Evolutionary conservation across 2,329 filamentous ascomycete genomes (phyloP), one percentile per base, ranked within the genome.

Genomic region (Tolypocladium pustulatum): DNA sequence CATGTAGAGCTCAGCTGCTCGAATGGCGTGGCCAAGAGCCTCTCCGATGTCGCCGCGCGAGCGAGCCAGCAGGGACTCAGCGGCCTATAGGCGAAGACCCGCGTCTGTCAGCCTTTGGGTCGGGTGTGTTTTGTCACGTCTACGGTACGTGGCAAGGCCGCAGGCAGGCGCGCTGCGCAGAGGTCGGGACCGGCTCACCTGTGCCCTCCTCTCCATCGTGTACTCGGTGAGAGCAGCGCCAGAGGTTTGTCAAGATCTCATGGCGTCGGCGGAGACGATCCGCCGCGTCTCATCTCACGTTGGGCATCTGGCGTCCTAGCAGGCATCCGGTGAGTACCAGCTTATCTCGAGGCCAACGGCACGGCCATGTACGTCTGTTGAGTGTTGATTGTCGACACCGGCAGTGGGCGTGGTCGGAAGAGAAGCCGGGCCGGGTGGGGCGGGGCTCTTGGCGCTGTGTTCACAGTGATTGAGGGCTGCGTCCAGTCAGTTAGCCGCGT

Each of bases 1-100:
- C 85, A 97, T 90, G 65, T 94, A 92, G 56, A 88, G 76, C 69
- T 97, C 91, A 27, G 86, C 88, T 5, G 89, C 89, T 63, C 81
- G 77, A 67, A 96, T 90, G 55, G 90, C 87, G 70, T 89, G 82
- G 56, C 85, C 77, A 58, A 97, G 79, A 51, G 90, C 91, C 65
- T 86, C 84, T 59, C 69, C 66, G 61, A 8, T 36, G 30, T 53
- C 49, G 30, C 72, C 73, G 53, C 60, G 70, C 55, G 71, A 71
- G 60, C 64, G 68, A 61, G 65, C 64, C 55, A 72, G 63, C 53
- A 75, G 65, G 66, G 68, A 67, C 67, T 77, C 75, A 61, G 72
- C 72, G 61, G 68, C 69, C 75, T 77, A 40, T 4, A 25, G 41
- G 22, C 32, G 36, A 58, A 38, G 43, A 40, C 4, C 32, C 57